Conservation (phyloP, 2,329 filamentous ascomycete species). For the Blastomyces gilchristii region DNA sequence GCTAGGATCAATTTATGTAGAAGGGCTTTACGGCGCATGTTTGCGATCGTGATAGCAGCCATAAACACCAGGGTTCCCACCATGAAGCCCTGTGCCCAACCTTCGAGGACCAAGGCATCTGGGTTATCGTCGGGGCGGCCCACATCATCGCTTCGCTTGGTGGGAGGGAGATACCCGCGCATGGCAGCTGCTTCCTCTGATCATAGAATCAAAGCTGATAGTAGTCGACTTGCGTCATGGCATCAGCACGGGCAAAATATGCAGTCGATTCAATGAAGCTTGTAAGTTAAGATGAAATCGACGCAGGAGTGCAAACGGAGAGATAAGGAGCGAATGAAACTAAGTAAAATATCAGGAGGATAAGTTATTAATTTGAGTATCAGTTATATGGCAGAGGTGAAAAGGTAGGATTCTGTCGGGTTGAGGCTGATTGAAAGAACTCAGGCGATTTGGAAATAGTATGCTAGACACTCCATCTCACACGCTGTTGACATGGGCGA, state of each 20-base stretch:
- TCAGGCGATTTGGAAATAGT: neutral
- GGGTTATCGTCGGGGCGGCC: conserved; percentile 16
- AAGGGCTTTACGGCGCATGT: conserved; percentile 40
- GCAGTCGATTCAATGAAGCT: neutral
- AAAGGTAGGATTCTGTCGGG: neutral
- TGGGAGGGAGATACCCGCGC: conserved; percentile 4
- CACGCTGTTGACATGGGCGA: neutral
- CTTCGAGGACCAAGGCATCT: conserved; percentile 34
- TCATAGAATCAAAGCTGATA: neutral
- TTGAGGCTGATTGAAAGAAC: neutral
- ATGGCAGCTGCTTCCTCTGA: neutral
- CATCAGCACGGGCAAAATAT: neutral
- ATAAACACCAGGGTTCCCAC: conserved; percentile 42
- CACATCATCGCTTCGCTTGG: conserved; percentile 2
- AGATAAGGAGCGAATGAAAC: neutral
- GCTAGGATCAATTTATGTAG: conserved; percentile 43
- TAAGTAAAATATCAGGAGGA: neutral
- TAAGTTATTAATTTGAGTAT: neutral
- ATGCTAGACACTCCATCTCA: neutral
- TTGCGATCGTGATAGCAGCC: conserved; percentile 40
- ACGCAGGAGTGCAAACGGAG: neutral
- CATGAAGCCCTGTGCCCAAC: conserved; percentile 42
- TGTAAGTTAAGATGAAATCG: neutral
- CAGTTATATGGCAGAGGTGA: neutral
- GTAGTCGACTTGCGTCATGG: neutral